phyloP scores from a whole-genome alignment of 129 eudicot species.

The Lactuca sativa region DNA sequence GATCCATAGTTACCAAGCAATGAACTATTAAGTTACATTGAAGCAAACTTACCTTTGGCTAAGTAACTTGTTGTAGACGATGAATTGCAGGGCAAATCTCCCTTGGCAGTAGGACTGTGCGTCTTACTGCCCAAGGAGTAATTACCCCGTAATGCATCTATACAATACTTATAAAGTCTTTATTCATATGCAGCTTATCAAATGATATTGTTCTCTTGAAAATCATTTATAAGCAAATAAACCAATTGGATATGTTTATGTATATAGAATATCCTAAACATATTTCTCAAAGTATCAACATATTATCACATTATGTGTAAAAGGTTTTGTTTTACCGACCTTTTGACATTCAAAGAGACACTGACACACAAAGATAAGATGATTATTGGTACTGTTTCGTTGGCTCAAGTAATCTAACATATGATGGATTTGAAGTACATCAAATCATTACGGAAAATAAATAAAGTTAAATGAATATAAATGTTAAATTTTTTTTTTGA shows the following conservation, averaged over 20 bases:
- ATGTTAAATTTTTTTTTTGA: slow-evolving; percentile 19
- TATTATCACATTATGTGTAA: slow-evolving; percentile 12
- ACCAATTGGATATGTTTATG: slow-evolving; percentile 22
- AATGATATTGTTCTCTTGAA: not conserved
- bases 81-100: slow-evolving; percentile 40
- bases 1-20: no score
- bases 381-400: slow-evolving; percentile 1
- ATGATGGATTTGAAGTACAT: not conserved
- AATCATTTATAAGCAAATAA: slow-evolving; percentile 21
- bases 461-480: not conserved
- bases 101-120: slow-evolving; percentile 27
- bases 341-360: slow-evolving; percentile 20
- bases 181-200: not conserved
- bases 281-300: slow-evolving; percentile 12
- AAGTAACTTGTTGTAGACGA: slow-evolving; percentile 7
- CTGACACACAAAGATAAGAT: slow-evolving; percentile 1
- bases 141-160: slow-evolving; percentile 30
- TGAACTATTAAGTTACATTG: no score
- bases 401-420: slow-evolving; percentile 4
- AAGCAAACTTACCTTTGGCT: slow-evolving; percentile 4
- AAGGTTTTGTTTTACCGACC: slow-evolving; percentile 14
- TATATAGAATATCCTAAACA: slow-evolving; percentile 29
- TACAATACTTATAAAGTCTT: slow-evolving; percentile 2
- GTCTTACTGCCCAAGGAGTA: slow-evolving; percentile 34
- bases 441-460: not conserved